Evolutionary conservation across 2,329 filamentous ascomycete species (phyloP), one percentile per base, ranked within the genome.

Genomic region (Boeremia lycopersici): DNA sequence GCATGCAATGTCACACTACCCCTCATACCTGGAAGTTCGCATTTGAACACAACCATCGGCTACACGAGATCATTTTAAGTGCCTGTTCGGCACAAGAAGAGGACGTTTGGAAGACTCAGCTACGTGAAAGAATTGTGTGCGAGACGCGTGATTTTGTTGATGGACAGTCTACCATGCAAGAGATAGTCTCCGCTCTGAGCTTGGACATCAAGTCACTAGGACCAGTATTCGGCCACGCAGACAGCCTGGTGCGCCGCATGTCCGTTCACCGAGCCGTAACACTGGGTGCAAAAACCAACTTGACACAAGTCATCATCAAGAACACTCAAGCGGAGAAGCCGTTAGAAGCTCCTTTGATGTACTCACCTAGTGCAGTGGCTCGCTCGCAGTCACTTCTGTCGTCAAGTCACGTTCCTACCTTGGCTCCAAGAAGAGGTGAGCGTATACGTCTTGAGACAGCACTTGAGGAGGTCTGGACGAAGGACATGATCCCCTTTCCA

Each of bases 11-110:
- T 67, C 88, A 95, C 60, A 90, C 89, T 3, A 90, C 90, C 0
- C 87, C 90, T 0, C 90, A 90, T 72, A 95, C 92, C 1, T 98
- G 93, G 93, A 99, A 98, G 72, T 68, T 97, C 10, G 82, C 91
- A 2, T 97, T 98, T 67, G 88, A 95, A 70, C 85, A 85, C 61
- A 82, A 89, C 52, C 84, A 89, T 61, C 86, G 89, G 56, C 79
- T 93, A 48, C 93, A 90, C 70, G 93, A 98, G 74, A 76, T 96
- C 13, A 86, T 97, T 35, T 82, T 96, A 77, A 96, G 89, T 61
- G 93, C 92, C 31, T 96, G 92, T 65, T 93, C 89, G 1, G 80
- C 86, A 0, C 85, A 83, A 35, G 93, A 99, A 71, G 91, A 95
- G 66, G 78, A 84, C 40, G 86, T 88, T 65, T 99, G 95, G 93